Evolutionary conservation across 1,284 basidiomycete species (phyloP).

Genomic region (Ceratobasidium sp.): DNA sequence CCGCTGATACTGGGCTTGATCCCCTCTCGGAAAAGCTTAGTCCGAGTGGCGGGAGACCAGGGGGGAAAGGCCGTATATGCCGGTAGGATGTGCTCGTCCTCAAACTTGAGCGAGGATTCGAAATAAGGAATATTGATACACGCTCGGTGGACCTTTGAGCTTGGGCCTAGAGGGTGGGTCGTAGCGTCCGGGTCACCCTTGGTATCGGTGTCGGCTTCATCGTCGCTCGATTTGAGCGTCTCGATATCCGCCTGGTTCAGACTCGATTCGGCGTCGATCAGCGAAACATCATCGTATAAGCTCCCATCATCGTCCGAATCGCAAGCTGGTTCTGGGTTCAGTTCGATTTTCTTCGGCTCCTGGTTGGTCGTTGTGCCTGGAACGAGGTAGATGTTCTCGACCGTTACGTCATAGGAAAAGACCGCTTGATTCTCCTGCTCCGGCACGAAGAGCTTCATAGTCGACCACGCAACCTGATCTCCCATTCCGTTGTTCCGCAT

Average conservation of each 20-base stretch:
- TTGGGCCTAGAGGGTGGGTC: neutral
- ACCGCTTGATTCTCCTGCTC: constrained; percentile 3
- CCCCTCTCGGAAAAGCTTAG: constrained; percentile 7
- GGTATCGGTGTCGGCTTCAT: neutral
- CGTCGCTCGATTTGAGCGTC: constrained; percentile 31
- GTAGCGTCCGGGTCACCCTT: neutral
- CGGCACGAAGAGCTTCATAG: constrained; percentile 27
- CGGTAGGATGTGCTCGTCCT: constrained; percentile 1
- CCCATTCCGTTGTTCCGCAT: constrained; percentile 32
- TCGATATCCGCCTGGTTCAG: constrained; percentile 39
- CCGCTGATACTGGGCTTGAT: neutral
- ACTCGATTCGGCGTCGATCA: constrained; percentile 12
- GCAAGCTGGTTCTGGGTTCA: neutral
- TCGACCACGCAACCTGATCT: constrained; percentile 27
- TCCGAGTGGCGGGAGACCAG: neutral
- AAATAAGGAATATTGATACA: constrained; percentile 18
- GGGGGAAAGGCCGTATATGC: constrained; percentile 13
- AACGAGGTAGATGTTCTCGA: constrained; percentile 5
- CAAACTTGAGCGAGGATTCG: constrained; percentile 12
- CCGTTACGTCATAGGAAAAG: constrained; percentile 24
- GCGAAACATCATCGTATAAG: constrained; percentile 31
- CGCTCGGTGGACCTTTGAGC: constrained; percentile 12
- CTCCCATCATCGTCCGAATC: constrained; percentile 29
- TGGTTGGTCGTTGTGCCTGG: neutral
- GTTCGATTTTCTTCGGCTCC: neutral